A percentile compares a stretch with the other conserved stretches of the same genome.
Evolutionary conservation across 805 yeast species (phyloP).

Genomic region (Nakazawaea holstii): DNA sequence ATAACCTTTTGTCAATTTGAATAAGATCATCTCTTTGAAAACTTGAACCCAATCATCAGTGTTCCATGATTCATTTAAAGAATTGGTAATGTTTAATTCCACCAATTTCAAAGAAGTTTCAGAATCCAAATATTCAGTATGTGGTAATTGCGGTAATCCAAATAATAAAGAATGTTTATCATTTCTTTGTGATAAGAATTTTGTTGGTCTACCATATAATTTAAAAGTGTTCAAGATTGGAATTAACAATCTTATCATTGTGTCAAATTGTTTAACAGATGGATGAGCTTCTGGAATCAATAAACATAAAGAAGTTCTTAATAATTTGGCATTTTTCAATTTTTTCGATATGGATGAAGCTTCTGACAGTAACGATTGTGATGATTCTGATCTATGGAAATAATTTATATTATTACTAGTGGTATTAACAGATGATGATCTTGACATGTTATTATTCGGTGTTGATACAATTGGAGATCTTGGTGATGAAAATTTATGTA

Average conservation of each 20-base stretch:
- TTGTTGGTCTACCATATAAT: constrained; percentile 70
- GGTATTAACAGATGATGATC: constrained; percentile 10
- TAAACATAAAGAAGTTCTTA: constrained; percentile 24
- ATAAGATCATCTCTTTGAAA: constrained; percentile 29
- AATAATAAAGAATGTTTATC: constrained; percentile 54
- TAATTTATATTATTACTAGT: background rate
- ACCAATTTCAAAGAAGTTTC: constrained; percentile 26
- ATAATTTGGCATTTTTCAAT: constrained; percentile 16
- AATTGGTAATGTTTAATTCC: constrained; percentile 24
- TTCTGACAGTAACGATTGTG: constrained; percentile 20
- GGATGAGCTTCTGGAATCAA: constrained; percentile 66
- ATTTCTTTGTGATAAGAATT: constrained; percentile 51
- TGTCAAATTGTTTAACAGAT: constrained; percentile 67
- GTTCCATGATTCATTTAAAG: constrained; percentile 26
- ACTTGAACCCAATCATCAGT: constrained; percentile 29
- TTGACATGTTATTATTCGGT: background rate
- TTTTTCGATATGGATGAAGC: constrained; percentile 17
- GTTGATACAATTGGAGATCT: background rate
- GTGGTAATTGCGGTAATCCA: constrained; percentile 73
- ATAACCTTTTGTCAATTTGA: constrained; percentile 29
- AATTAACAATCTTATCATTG: constrained; percentile 62
- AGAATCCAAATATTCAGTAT: constrained; percentile 46
- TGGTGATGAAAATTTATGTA: constrained; percentile 13
- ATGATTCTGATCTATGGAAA: constrained; percentile 15
- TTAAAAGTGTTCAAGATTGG: constrained; percentile 68